A percentile compares a stretch with the other conserved stretches of the same genome.
These are phyloP conservation scores for Ambrosiella xylebori DNA, from an alignment of 2,329 filamentous ascomycete species.

Conservation along the genomic window DNA sequence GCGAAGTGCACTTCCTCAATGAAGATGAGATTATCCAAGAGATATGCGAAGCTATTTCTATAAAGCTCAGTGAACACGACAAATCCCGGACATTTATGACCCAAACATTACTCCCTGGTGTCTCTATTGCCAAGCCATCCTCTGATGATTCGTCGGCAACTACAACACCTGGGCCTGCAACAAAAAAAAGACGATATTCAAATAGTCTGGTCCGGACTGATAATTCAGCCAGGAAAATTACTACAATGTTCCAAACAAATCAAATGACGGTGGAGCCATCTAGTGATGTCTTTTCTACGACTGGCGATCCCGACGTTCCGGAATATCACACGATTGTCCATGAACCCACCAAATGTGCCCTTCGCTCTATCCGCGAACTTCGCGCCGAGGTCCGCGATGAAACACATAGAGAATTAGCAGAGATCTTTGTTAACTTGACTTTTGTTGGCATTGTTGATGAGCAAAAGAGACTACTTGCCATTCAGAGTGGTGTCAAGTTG, in stretches of 20 bases:
- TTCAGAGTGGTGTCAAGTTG: conserved; percentile 82
- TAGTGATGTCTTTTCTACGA: conserved; percentile 20
- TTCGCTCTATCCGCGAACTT: conserved; percentile 74
- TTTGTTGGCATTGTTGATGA: conserved; percentile 91
- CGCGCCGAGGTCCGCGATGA: conserved; percentile 63
- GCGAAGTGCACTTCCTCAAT: conserved; percentile 92
- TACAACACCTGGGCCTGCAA: conserved; percentile 18
- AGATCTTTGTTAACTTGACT: conserved; percentile 72
- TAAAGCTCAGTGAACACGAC: conserved; percentile 70
- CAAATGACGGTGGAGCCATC: conserved; percentile 6
- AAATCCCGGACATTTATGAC: conserved; percentile 89
- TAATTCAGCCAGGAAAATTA: conserved; percentile 79
- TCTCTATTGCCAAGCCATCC: conserved; percentile 20
- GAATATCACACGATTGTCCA: conserved; percentile 59
- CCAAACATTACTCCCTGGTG: conserved; percentile 70
- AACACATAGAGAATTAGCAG: conserved; percentile 72
- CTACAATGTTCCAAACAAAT: conserved; percentile 66
- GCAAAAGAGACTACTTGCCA: conserved; percentile 67
- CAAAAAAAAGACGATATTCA: conserved; percentile 26
- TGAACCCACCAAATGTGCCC: conserved; percentile 49
- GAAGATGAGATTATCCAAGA: conserved; percentile 88
- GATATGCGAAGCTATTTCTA: conserved; percentile 64
- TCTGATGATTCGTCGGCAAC: conserved; percentile 16
- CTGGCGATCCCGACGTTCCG: conserved; percentile 27
- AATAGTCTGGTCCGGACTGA: conserved; percentile 88